Conservation (phyloP, 306 rosid genomes). For the Senna tora region DNA sequence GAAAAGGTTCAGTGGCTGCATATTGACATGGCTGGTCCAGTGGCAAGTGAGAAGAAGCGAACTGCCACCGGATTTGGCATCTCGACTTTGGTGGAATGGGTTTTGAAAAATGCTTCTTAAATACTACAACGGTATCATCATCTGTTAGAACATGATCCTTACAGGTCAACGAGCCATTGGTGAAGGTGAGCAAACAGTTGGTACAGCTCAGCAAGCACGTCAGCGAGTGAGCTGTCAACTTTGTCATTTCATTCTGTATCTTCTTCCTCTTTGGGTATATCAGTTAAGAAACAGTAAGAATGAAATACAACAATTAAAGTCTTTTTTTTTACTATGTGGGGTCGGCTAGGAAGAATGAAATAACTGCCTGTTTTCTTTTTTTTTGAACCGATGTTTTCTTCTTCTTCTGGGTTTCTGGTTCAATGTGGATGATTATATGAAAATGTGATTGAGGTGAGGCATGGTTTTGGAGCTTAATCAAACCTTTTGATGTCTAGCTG, state of each 20-base stretch:
- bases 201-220: no score
- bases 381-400: no score
- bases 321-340: no score
- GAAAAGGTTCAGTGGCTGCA: conserved; percentile 98
- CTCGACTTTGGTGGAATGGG: conserved; percentile 95
- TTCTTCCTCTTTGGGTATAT: no score
- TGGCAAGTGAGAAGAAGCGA: conserved; percentile 75
- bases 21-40: conserved; percentile 95
- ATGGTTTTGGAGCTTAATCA: conserved; percentile 4
- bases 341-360: conserved; percentile 32
- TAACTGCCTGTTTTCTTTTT: not conserved
- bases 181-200: no score
- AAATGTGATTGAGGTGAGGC: conserved; percentile 30
- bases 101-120: conserved; percentile 73
- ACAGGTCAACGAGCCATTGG: no score
- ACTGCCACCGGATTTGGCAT: conserved; percentile 88
- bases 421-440: conserved; percentile 28
- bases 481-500: not conserved
- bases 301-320: no score
- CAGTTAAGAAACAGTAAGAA: conserved; percentile 1
- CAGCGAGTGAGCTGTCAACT: no score
- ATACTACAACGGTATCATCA: conserved; percentile 10
- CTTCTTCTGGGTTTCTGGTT: conserved; percentile 29
- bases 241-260: no score
- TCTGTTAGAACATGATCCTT: not conserved